Evolutionary conservation across 2,329 filamentous ascomycete genomes (phyloP).

Genomic region (Xylaria sp.): DNA sequence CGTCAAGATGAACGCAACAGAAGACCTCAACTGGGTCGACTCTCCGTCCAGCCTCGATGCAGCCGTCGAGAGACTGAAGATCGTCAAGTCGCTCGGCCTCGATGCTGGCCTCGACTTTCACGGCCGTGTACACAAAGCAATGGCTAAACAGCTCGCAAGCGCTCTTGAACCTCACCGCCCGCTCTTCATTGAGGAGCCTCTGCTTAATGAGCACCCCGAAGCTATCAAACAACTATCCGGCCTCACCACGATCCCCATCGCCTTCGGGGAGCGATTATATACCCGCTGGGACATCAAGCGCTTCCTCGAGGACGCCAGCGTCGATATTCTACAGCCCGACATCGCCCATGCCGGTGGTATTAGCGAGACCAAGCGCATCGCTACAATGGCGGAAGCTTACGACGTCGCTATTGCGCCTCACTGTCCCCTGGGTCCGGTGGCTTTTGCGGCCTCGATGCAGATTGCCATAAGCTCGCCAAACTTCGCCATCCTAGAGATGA

Average conservation of each 20-base stretch:
- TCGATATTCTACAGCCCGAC: conserved; percentile 80
- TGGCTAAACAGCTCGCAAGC: conserved; percentile 80
- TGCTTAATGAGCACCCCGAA: conserved; percentile 75
- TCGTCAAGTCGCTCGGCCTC: conserved; percentile 75
- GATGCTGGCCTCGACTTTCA: conserved; percentile 83
- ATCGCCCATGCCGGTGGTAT: conserved; percentile 79
- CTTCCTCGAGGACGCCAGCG: conserved; percentile 74
- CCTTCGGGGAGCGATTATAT: conserved; percentile 77
- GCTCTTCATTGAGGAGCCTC: conserved; percentile 80
- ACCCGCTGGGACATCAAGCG: conserved; percentile 76
- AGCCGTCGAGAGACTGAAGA: conserved; percentile 73
- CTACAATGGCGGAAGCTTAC: conserved; percentile 77
- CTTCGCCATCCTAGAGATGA: conserved; percentile 83
- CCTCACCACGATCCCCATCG: conserved; percentile 72
- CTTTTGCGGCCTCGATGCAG: conserved; percentile 76
- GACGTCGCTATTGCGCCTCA: conserved; percentile 80
- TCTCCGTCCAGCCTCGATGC: conserved; percentile 72
- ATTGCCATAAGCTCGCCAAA: conserved; percentile 71
- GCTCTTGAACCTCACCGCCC: conserved; percentile 74
- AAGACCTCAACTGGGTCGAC: conserved; percentile 81
- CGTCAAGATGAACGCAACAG: conserved; percentile 84
- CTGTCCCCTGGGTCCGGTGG: conserved; percentile 78
- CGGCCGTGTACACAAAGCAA: conserved; percentile 80
- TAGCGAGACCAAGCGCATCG: conserved; percentile 75
- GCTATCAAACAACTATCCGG: conserved; percentile 69